Evolutionary conservation across 306 rosid species (phyloP), one percentile per base, ranked within the genome.

Genomic region (Purshia tridentata): DNA sequence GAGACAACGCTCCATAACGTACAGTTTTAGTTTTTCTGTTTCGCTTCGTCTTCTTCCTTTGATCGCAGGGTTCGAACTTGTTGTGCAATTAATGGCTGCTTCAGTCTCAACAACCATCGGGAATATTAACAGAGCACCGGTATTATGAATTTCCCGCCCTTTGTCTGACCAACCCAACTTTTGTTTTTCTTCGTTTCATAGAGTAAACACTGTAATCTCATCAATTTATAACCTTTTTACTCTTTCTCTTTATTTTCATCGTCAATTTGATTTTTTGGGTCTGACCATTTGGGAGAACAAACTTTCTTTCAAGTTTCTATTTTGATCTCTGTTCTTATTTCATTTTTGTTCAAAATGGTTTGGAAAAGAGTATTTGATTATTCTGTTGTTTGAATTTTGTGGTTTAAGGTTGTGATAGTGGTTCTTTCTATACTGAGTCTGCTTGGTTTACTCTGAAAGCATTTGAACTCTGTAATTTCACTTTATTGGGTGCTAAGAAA

Each of bases 121-220:
- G 79, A 85, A 83, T 58, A 48, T 89, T 47, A 84, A 82, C 86
- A 63, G 74, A 48, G 74, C 84, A 76, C 84, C 83, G 89, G 96
- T 86, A 82, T 39, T 15, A 15, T 76, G 60, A 66, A 70, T 70
- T 77, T 72, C 48, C 83, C 45, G 6, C 74, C 74, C 18, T 69
- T 78, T 9, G 18, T 45, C 15, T 53, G 55, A 46, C 55, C 46
- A n/a, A 20, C 39, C 53, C 16, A 58, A 16, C 59, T 71, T 18
- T 37, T 29, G 1, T 3, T 48, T 44, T 37, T 13, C 42, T 60
- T 60, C 70, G 57, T 54, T 75, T 70, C 59, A 52, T 59, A 8
- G 9, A 13, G 39, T 20, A 7, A 60, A 11, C 35, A 23, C 35
- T 23, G 35, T 1, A 23, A 23, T 2, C 57, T 72, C 70, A 41